A percentile compares a stretch with the other conserved stretches of the same genome.
These are phyloP conservation scores for Scalesia atractyloides DNA, from an alignment of 129 eudicot species.

Conservation along the genomic window DNA sequence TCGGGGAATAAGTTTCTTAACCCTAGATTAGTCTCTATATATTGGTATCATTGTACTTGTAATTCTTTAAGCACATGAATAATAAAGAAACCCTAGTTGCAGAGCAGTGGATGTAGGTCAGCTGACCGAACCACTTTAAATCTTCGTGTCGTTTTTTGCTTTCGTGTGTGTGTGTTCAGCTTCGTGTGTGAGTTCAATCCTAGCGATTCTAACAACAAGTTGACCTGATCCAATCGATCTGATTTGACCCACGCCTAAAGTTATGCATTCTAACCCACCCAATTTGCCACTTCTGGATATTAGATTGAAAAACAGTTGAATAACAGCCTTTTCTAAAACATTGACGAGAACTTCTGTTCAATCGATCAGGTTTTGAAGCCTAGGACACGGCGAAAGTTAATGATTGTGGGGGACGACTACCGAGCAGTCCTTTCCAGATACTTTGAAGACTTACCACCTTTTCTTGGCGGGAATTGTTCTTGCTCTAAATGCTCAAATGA, in stretches of 20 bases:
- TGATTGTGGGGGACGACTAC: constrained; percentile 47
- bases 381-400: constrained; percentile 54
- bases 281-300: neutral
- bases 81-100: no score
- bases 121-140: no score
- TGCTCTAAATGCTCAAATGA: constrained; percentile 52
- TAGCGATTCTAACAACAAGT: no score
- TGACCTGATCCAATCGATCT: neutral
- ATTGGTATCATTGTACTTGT: no score
- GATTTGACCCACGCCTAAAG: neutral
- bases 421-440: constrained; percentile 41
- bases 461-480: constrained; percentile 71
- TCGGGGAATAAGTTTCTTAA: no score
- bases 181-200: no score
- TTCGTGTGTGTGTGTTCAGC: no score
- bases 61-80: no score
- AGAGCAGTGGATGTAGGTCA: no score
- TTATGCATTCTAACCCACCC: neutral
- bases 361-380: constrained; percentile 65
- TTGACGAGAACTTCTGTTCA: neutral
- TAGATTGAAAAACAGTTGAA: neutral
- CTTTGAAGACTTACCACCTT: constrained; percentile 55
- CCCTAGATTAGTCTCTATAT: no score
- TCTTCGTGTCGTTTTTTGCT: no score
- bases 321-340: neutral